Evolutionary conservation across 169 alveolate species (phyloP).

Genomic region (Cryptosporidium andersoni): DNA sequence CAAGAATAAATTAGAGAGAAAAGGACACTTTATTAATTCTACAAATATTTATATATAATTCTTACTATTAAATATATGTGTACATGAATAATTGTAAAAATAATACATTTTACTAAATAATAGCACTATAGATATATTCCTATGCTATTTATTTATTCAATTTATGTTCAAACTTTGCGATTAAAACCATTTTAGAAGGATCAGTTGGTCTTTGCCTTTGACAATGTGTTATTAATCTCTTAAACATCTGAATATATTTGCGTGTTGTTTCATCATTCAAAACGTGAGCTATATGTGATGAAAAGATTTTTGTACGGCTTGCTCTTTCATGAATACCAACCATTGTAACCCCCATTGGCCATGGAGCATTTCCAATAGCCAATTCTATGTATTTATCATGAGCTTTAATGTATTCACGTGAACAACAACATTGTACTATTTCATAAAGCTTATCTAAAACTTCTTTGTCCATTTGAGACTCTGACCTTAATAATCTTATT

Average conservation of each 20-base stretch:
- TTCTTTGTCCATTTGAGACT: constrained; percentile 70
- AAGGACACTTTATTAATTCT: no score
- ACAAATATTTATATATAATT: no score
- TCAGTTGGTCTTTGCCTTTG: constrained; percentile 64
- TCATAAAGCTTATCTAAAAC: constrained; percentile 75
- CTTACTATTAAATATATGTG: no score
- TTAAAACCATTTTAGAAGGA: neutral
- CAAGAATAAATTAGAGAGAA: no score
- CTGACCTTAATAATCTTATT: constrained; percentile 75
- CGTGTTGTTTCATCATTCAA: constrained; percentile 91
- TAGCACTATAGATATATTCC: no score
- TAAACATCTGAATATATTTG: constrained; percentile 87
- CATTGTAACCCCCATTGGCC: constrained; percentile 96
- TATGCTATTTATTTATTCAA: no score
- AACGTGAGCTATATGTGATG: constrained; percentile 90
- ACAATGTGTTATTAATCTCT: constrained; percentile 85
- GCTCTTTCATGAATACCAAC: constrained; percentile 95
- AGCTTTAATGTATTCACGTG: constrained; percentile 86
- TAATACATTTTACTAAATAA: no score
- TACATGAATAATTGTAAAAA: no score
- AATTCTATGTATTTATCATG: constrained; percentile 89
- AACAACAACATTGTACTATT: constrained; percentile 82
- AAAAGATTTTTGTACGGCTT: constrained; percentile 87
- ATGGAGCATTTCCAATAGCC: constrained; percentile 92
- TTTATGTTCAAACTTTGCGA: no score